Conservation (phyloP, 805 yeast species). For the Candida caryicola region DNA sequence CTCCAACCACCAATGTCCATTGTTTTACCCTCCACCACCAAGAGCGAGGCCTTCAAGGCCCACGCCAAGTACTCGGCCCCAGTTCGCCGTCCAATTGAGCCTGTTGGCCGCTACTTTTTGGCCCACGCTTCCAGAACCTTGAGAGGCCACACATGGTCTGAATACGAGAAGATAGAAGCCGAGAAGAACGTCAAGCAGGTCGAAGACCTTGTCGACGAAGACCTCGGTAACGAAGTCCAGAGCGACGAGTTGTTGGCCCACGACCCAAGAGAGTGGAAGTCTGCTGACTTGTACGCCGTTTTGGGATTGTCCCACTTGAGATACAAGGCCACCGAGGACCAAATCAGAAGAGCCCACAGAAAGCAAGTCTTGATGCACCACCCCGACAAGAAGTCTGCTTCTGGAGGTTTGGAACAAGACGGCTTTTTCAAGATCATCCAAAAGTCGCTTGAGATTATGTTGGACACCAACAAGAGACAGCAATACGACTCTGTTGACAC, state of each 20-base stretch:
- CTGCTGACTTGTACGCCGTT: slow-evolving; percentile 93
- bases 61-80: slow-evolving; percentile 53
- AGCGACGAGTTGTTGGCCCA: slow-evolving; percentile 68
- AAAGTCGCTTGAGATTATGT: slow-evolving; percentile 88
- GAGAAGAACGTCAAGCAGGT: slow-evolving; percentile 74
- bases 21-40: slow-evolving; percentile 49
- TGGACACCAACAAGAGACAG: slow-evolving; percentile 81
- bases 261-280: slow-evolving; percentile 98
- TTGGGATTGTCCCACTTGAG: slow-evolving; percentile 90
- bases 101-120: slow-evolving; percentile 92
- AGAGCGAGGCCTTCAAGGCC: slow-evolving; percentile 49
- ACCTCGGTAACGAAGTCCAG: slow-evolving; percentile 74
- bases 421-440: slow-evolving; percentile 97
- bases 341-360: slow-evolving; percentile 95
- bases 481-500: slow-evolving; percentile 96
- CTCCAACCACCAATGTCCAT: slow-evolving; percentile 32
- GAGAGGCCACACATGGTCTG: slow-evolving; percentile 98
- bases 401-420: slow-evolving; percentile 86
- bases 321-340: slow-evolving; percentile 87
- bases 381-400: slow-evolving; percentile 95
- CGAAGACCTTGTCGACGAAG: slow-evolving; percentile 62
- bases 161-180: slow-evolving; percentile 90
- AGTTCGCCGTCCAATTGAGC: slow-evolving; percentile 83
- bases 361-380: slow-evolving; percentile 94
- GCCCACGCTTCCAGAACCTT: slow-evolving; percentile 96